phyloP scores from a whole-genome alignment of 2,329 filamentous ascomycete genomes.

The Sclerotinia nivalis region DNA sequence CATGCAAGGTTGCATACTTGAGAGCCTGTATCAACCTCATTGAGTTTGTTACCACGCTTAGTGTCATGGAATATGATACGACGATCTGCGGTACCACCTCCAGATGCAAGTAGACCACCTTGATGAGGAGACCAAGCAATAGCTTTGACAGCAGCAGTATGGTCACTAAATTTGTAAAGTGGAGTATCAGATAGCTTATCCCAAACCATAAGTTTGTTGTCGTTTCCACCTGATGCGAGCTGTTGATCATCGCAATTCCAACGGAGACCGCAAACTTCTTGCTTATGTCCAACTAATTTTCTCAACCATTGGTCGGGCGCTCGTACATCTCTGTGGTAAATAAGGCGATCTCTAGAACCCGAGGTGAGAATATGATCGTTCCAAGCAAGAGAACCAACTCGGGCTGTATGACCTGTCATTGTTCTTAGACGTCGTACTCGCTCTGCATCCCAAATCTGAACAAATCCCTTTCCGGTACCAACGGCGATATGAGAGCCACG shows the following conservation, averaged over 20 bases:
- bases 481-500: constrained; percentile 94
- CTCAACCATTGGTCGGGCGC: constrained; percentile 87
- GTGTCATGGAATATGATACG: constrained; percentile 99
- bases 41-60: constrained; percentile 73
- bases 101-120: constrained; percentile 88
- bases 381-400: constrained; percentile 94
- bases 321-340: constrained; percentile 94
- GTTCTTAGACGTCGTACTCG: constrained; percentile 81
- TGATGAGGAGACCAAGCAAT: constrained; percentile 98
- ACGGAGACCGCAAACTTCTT: constrained; percentile 93
- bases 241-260: constrained; percentile 98
- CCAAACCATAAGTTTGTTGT: constrained; percentile 99
- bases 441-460: constrained; percentile 97
- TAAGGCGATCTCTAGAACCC: constrained; percentile 87
- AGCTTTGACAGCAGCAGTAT: constrained; percentile 94
- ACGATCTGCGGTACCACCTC: constrained; percentile 91
- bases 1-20: constrained; percentile 99
- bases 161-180: constrained; percentile 90
- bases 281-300: constrained; percentile 90
- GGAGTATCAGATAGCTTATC: constrained; percentile 93
- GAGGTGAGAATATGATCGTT: constrained; percentile 97
- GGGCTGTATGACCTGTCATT: constrained; percentile 94
- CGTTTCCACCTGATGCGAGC: constrained; percentile 92
- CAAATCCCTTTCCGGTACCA: constrained; percentile 88
- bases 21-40: constrained; percentile 92